Conservation (phyloP, 441 rosid genomes). For the Francoa sonchifolia region DNA sequence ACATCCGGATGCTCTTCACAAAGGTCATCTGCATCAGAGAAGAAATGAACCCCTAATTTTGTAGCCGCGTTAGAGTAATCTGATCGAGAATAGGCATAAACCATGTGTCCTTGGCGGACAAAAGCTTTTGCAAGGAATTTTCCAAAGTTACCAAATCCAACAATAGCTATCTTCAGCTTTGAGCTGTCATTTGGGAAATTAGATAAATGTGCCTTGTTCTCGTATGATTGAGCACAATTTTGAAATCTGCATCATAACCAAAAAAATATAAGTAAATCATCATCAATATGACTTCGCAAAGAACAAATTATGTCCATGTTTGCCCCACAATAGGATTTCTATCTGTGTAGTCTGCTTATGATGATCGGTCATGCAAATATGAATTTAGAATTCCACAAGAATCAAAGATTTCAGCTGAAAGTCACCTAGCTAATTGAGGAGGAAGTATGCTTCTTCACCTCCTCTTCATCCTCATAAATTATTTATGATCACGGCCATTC, state of each 20-base stretch:
- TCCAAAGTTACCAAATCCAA: constrained; percentile 66
- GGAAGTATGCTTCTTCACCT: too few relatives aligned
- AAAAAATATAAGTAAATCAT: constrained; percentile 2
- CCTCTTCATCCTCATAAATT: too few relatives aligned
- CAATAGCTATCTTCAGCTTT: constrained; percentile 46
- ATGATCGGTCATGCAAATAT: too few relatives aligned
- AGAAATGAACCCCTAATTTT: constrained; percentile 36
- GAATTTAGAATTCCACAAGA: too few relatives aligned
- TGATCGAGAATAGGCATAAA: constrained; percentile 52
- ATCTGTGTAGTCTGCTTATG: too few relatives aligned
- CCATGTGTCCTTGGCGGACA: constrained; percentile 43
- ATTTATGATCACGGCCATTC: too few relatives aligned
- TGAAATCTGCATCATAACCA: constrained; percentile 22
- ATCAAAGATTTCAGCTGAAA: too few relatives aligned
- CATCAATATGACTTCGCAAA: not conserved
- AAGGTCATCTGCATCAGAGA: constrained; percentile 40
- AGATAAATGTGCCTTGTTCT: constrained; percentile 17
- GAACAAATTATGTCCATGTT: not conserved
- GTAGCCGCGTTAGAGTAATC: constrained; percentile 38
- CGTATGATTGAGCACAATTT: constrained; percentile 20
- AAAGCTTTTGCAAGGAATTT: constrained; percentile 52
- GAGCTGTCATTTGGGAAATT: constrained; percentile 20
- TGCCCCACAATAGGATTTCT: too few relatives aligned
- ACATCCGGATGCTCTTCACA: constrained; percentile 72
- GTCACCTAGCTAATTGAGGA: too few relatives aligned